Percentiles rank a stretch among this genome's conserved stretches.
Conservation (phyloP, 2,329 filamentous ascomycete species). For the Alternaria infectoria region DNA sequence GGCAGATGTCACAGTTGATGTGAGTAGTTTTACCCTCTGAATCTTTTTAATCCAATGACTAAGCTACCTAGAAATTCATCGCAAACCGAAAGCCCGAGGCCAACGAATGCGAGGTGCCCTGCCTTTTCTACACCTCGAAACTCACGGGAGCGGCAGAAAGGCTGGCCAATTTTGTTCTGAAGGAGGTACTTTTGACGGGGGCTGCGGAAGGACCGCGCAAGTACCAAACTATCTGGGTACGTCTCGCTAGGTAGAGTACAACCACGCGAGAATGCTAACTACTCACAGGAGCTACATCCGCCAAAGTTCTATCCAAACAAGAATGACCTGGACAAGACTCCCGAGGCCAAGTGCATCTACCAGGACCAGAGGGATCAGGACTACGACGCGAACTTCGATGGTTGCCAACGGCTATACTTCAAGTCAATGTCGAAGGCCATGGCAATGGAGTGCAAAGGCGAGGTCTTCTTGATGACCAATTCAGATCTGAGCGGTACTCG, state of each 20-base stretch:
- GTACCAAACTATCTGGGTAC: neutral
- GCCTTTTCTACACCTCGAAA: neutral
- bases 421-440: constrained; percentile 14
- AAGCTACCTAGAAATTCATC: neutral
- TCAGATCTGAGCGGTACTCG: neutral
- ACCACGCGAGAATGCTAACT: neutral
- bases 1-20: neutral
- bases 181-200: neutral
- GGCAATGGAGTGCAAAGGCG: constrained; percentile 7
- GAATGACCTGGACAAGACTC: neutral
- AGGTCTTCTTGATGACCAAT: constrained; percentile 11
- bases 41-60: neutral
- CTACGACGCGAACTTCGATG: neutral
- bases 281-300: constrained; percentile 8
- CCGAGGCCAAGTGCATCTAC: constrained; percentile 3
- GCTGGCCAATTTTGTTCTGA: neutral
- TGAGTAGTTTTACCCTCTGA: neutral
- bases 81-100: neutral
- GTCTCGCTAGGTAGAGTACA: neutral
- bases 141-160: neutral
- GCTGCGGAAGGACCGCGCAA: neutral
- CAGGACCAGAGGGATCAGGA: neutral
- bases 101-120: neutral
- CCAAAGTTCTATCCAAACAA: constrained; percentile 6
- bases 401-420: constrained; percentile 14